Percentiles rank a stretch among this genome's conserved stretches.
phyloP scores from a whole-genome alignment of 2,329 filamentous ascomycete genomes.

The Atkinsonella texensis region DNA sequence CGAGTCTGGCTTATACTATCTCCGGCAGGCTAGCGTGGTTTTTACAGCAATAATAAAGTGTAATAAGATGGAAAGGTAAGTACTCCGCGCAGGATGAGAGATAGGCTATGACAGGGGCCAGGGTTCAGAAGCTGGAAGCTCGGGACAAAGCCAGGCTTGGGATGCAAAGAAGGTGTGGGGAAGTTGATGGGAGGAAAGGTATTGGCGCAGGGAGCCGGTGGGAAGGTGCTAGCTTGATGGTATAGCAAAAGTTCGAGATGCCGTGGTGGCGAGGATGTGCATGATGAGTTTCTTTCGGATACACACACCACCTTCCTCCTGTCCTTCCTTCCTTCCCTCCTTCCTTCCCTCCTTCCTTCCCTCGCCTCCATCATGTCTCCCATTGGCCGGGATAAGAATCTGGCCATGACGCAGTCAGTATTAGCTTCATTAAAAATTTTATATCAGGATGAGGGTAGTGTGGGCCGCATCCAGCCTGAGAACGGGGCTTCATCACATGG shows the following conservation, averaged over 20 bases:
- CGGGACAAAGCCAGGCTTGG: neutral
- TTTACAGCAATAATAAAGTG: neutral
- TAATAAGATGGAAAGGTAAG: neutral
- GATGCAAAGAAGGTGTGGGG: neutral
- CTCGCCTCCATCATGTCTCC: neutral
- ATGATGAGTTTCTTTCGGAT: neutral
- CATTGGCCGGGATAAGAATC: too few species aligned
- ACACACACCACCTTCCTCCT: neutral
- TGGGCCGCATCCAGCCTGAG: neutral
- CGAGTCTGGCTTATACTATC: neutral
- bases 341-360: neutral
- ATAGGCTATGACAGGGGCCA: slow-evolving; percentile 1
- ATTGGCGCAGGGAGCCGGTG: neutral
- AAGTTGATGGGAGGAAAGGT: neutral
- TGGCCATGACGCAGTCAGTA: too few species aligned
- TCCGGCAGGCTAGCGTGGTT: neutral
- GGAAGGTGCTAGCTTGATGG: neutral
- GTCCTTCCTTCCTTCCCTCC: too few species aligned
- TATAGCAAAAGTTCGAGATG: neutral
- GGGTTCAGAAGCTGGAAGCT: slow-evolving; percentile 1
- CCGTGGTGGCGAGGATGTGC: neutral
- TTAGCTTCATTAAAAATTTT: too few species aligned
- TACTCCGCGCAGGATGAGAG: neutral
- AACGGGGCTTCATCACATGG: neutral
- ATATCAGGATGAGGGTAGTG: too few species aligned